phyloP scores from a whole-genome alignment of 1,284 basidiomycete species.

The Cryptococcus neoformans region DNA sequence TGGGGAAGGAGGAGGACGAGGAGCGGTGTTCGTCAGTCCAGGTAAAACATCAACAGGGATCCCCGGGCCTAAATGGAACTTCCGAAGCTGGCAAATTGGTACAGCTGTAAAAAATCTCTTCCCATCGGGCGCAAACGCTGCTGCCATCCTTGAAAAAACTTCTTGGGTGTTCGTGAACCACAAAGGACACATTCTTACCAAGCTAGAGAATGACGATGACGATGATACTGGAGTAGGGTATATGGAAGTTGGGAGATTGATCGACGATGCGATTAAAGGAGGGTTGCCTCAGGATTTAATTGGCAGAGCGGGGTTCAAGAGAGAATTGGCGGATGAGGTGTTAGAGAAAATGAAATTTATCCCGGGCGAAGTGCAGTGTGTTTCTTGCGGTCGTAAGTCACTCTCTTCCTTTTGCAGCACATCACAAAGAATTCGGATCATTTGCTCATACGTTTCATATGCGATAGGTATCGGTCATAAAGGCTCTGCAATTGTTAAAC shows the following conservation, averaged over 20 bases:
- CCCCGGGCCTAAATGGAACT: constrained; percentile 30
- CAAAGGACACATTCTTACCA: constrained; percentile 21
- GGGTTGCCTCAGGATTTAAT: constrained; percentile 24
- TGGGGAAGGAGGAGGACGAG: no score
- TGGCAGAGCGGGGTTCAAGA: constrained; percentile 22
- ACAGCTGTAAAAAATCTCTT: constrained; percentile 28
- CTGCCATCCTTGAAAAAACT: constrained; percentile 10
- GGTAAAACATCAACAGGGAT: constrained; percentile 16
- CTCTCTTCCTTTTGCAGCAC: neutral
- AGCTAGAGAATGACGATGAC: constrained; percentile 20
- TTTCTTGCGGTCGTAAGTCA: constrained; percentile 7
- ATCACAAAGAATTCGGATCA: neutral
- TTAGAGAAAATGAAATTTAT: constrained; percentile 8
- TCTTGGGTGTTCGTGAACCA: constrained; percentile 21
- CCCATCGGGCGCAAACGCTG: constrained; percentile 18
- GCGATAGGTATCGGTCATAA: neutral
- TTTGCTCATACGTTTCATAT: neutral
- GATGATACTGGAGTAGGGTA: constrained; percentile 26
- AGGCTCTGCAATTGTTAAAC: neutral
- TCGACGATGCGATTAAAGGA: constrained; percentile 13
- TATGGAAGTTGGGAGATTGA: constrained; percentile 16
- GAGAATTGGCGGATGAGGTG: constrained; percentile 11
- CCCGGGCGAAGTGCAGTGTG: constrained; percentile 1
- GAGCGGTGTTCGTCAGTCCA: constrained; percentile 9
- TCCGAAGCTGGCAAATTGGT: constrained; percentile 34